Base-by-base conservation (phyloP, 345 rosid genomes). In the Schrenkiella parvula region DNA sequence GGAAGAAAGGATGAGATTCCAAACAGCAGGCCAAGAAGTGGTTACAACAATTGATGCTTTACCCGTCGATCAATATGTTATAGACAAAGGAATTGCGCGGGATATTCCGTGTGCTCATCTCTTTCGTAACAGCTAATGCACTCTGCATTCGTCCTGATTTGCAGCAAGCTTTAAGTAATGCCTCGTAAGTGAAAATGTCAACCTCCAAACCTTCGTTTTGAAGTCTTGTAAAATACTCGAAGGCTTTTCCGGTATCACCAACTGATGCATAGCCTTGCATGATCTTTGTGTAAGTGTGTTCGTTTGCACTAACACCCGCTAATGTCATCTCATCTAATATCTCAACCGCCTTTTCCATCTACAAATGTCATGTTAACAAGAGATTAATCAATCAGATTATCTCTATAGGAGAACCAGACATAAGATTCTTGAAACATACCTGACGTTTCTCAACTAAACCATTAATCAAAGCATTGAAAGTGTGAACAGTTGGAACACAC, bases 81-180 rank as follows among this genome's bases (percentile, higher is more conserved):
- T 88, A 95, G 54, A 95, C 81, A 21, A 79, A 95, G 21, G 89
- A 85, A 79, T 91, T 89, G 70, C 96, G 86, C 0, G 86, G 91
- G 43, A 95, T 88, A 37, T 88, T 87, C 80, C 86, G 85, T 66
- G 86, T 42, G 65, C 83, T 86, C 99, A 91, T 95, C 64, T 95
- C 96, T 82, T 88, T 88, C 5, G 97, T 95, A 29, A 91, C 97
- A 60, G 95, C 99, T 54, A 95, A 83, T 21, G 99, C 99, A 76
- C 95, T 95, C 73, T 95, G 99, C 99, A 95, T 91, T 74, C 99
- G 82, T 58, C 99, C 99, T 46, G 99, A 75, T 71, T 95, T 95
- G 88, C 99, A 95, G 74, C 99, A 95, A 12, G 99, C 97, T 85
- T 89, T 95, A 44, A 95, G 85, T 72, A 95, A 79, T 39, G 96